phyloP scores from a whole-genome alignment of 768 basidiomycete species.

The Chlorophyllum brunneum region DNA sequence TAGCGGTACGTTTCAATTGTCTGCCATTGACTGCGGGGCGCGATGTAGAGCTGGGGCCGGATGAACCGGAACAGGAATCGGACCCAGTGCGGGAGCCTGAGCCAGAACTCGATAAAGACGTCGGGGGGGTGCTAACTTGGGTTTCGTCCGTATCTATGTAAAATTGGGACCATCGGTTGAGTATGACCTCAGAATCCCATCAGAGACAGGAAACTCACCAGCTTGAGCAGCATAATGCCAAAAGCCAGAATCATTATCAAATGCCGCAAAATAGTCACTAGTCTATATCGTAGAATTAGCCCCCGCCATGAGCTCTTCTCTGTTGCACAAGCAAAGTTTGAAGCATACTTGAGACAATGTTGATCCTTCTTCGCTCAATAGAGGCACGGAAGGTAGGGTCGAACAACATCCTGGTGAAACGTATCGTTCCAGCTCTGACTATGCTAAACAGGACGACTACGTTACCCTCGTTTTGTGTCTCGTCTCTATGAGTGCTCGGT shows the following conservation, averaged over 20 bases:
- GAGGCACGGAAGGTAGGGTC: too few relatives aligned
- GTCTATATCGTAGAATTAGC: neutral
- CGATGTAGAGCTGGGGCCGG: neutral
- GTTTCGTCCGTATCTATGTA: neutral
- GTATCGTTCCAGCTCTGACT: too few relatives aligned
- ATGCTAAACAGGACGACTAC: too few relatives aligned
- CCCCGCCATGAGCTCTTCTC: neutral
- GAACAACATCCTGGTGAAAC: too few relatives aligned
- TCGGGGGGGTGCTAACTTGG: neutral
- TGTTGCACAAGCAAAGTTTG: neutral
- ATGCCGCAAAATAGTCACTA: neutral
- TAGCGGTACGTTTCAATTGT: slow-evolving; percentile 1
- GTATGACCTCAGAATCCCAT: too few relatives aligned
- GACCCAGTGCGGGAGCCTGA: neutral
- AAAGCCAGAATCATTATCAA: neutral
- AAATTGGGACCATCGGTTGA: too few relatives aligned
- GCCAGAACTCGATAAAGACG: neutral
- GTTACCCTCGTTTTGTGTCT: too few relatives aligned
- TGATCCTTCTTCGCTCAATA: too few relatives aligned
- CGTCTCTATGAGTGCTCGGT: too few relatives aligned
- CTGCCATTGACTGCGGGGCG: neutral
- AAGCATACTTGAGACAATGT: too few relatives aligned
- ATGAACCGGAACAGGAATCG: too few relatives aligned
- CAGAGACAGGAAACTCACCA: neutral
- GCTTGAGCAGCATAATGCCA: slow-evolving; percentile 1